Percentiles rank a stretch among this genome's conserved stretches.
Conservation (phyloP, 257 asterid genomes). For the Henckelia pumila region DNA sequence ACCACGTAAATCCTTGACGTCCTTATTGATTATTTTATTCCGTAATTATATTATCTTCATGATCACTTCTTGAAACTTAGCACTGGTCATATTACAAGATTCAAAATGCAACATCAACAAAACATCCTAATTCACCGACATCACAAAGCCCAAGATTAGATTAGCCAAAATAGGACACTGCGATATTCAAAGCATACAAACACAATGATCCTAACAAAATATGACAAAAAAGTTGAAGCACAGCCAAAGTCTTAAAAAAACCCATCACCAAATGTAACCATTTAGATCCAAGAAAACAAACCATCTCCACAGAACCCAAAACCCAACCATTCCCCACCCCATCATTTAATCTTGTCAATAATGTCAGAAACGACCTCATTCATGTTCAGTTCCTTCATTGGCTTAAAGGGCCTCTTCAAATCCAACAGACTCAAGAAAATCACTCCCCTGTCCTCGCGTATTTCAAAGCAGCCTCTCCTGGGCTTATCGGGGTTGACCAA, state of each 20-base stretch:
- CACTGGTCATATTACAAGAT: background rate
- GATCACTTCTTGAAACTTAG: background rate
- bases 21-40: no score
- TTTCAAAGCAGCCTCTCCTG: conserved; percentile 81
- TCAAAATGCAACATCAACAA: background rate
- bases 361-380: conserved; percentile 60
- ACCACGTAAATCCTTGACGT: no score
- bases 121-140: background rate
- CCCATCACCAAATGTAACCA: background rate
- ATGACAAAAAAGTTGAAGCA: background rate
- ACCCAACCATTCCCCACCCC: background rate
- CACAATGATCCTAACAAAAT: conserved; percentile 11
- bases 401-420: conserved; percentile 70
- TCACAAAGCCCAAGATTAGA: background rate
- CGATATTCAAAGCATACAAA: background rate
- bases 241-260: background rate
- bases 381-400: conserved; percentile 66
- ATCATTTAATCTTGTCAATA: conserved; percentile 49
- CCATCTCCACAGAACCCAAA: background rate
- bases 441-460: conserved; percentile 70
- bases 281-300: conserved; percentile 18
- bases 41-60: no score
- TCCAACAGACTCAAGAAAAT: conserved; percentile 57
- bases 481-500: conserved; percentile 78
- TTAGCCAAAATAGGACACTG: background rate